Percentiles rank a stretch among this genome's conserved stretches.
Conservation (phyloP, 768 basidiomycete genomes). For the Trametes punicea region DNA sequence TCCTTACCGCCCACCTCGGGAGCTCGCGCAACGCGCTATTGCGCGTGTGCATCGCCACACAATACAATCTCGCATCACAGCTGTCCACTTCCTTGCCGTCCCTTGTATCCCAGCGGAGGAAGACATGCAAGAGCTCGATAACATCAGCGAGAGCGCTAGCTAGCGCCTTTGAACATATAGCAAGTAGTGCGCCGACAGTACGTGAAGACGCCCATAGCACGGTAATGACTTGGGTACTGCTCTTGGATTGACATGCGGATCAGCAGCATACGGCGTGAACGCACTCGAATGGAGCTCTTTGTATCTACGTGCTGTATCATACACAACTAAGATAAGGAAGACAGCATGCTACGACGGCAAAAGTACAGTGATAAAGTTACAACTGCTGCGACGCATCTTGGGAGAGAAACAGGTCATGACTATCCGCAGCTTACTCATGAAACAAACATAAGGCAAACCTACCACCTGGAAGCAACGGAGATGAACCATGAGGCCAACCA, state of each 20-base stretch:
- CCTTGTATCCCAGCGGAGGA: neutral
- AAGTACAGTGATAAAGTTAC: neutral
- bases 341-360: neutral
- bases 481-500: neutral
- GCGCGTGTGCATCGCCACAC: constrained; percentile 65
- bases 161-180: constrained; percentile 9
- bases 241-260: too few species aligned
- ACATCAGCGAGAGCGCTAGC: constrained; percentile 7
- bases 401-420: neutral
- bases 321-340: too few species aligned
- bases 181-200: constrained; percentile 35
- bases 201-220: too few species aligned
- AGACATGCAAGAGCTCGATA: constrained; percentile 3
- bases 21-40: constrained; percentile 32
- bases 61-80: constrained; percentile 55
- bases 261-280: too few species aligned
- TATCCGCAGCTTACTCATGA: neutral
- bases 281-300: too few species aligned
- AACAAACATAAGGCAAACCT: neutral
- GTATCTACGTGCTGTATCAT: too few species aligned
- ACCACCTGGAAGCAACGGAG: neutral
- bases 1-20: constrained; percentile 4
- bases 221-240: too few species aligned
- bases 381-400: neutral
- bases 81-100: constrained; percentile 46